Base-by-base conservation (phyloP, 2,329 filamentous ascomycete species). In the Botrytis aclada region DNA sequence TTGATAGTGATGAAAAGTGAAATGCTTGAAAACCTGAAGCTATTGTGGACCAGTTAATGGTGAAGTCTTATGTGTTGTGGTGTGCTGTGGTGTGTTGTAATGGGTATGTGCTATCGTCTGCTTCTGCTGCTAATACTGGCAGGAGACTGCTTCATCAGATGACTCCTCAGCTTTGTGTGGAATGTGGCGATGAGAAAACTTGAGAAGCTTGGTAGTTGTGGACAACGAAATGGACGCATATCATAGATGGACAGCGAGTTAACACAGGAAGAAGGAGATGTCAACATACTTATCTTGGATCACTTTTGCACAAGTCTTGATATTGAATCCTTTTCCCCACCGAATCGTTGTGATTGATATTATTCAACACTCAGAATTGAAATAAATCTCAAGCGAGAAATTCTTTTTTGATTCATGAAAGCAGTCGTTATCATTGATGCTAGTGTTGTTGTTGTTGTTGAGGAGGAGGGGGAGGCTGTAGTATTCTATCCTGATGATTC, bases 301-400 rank as follows among this genome's bases (percentile, higher is more conserved):
- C 9, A 3, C 9, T 25, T 2, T 41, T 34, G 8, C 34, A 22
- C 9, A 22, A 2, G 8, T 32, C n/a, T 54, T 22, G 9, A 29
- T 56, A 22, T 5, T 22, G 8, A 20, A 20, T 3, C 18, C 47
- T 12, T 41, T 9, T 8, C 47, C 22, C 29, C 12, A 2, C 9
- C 5, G 32, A 41, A 32, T 9, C 1, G n/a, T 18, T 54, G 0
- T 22, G 5, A n/a, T 37, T 66, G 34, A 54, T 6, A 22, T 25
- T 3, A 29, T 4, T 4, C 3, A 10, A 1, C 0, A 51, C 43
- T 54, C 12, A 20, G n/a, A 37, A 20, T 16, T n/a, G 10, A 41
- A 1, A 10, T 9, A 0, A 3, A 29, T 9, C 3, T 29, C 8
- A 2, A 20, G 6, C 18, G 6, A 6, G 0, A 25, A 4, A 32